Percentiles rank a stretch among this genome's conserved stretches.
Conservation (phyloP, 129 eudicot species). For the Flaveria bidentis region DNA sequence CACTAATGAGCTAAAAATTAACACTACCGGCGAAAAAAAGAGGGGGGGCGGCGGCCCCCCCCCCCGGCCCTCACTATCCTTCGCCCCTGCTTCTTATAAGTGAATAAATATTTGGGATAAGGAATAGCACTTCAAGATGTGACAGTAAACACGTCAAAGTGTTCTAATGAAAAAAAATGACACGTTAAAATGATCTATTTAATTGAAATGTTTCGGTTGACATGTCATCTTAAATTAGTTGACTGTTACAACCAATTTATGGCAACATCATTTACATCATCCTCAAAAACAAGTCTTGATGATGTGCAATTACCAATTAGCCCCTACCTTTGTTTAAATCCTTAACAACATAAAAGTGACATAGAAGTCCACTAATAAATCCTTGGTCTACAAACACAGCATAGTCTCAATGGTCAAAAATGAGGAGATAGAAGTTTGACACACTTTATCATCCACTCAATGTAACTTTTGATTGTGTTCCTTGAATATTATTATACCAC, state of each 20-base stretch:
- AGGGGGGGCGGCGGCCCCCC: too few relatives aligned
- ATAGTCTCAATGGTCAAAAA: slow-evolving; percentile 14
- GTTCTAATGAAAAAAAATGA: not conserved
- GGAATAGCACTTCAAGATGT: not conserved
- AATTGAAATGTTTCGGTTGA: not conserved
- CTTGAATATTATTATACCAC: slow-evolving; percentile 9
- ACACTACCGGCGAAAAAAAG: too few relatives aligned
- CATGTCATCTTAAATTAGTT: not conserved
- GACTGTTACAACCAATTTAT: not conserved
- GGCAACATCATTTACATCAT: not conserved
- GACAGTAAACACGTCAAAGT: not conserved
- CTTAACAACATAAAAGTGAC: not conserved
- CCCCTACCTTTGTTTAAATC: slow-evolving; percentile 19
- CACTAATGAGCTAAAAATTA: too few relatives aligned
- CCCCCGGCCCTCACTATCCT: too few relatives aligned
- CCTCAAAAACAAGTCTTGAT: slow-evolving; percentile 20
- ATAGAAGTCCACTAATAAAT: slow-evolving; percentile 3
- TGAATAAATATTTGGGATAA: not conserved
- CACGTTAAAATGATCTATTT: not conserved
- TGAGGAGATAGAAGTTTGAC: slow-evolving; percentile 22
- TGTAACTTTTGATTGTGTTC: slow-evolving; percentile 26
- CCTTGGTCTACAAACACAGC: slow-evolving; percentile 4
- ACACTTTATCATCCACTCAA: slow-evolving; percentile 6
- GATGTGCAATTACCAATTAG: slow-evolving; percentile 5
- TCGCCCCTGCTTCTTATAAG: not conserved